Percentiles rank a stretch among this genome's conserved stretches.
These are phyloP conservation scores for Nemania sp. DNA, from an alignment of 2,329 filamentous ascomycete genomes.

Conservation along the genomic window DNA sequence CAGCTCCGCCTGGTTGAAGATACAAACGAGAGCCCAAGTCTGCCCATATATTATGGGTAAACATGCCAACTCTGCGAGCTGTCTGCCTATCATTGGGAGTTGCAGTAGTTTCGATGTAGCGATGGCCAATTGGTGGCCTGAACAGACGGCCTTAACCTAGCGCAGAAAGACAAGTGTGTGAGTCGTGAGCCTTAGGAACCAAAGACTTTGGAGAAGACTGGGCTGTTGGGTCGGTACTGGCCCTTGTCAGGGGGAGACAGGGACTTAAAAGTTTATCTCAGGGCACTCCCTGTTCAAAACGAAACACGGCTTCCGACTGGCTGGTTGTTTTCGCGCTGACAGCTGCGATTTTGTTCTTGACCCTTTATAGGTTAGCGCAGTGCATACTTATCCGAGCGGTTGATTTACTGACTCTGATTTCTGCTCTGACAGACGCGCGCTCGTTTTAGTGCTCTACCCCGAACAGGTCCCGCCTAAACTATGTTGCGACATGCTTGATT, in stretches of 20 bases:
- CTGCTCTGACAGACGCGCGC: constrained; percentile 31
- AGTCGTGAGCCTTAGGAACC: constrained; percentile 8
- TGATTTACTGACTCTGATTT: constrained; percentile 24
- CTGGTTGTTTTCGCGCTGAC: constrained; percentile 24
- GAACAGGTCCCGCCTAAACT: not conserved
- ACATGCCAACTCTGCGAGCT: constrained; percentile 5
- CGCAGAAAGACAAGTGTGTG: not conserved
- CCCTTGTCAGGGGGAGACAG: constrained; percentile 17
- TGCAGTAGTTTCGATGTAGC: not conserved
- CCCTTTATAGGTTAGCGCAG: constrained; percentile 11
- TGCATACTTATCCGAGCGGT: constrained; percentile 8
- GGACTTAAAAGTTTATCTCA: constrained; percentile 29
- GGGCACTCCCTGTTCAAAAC: constrained; percentile 29
- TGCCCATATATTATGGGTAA: not conserved
- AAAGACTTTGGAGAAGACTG: constrained; percentile 26
- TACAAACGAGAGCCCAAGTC: not conserved
- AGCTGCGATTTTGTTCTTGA: not conserved
- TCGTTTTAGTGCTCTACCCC: constrained; percentile 2
- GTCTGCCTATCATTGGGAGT: constrained; percentile 16
- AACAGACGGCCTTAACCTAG: not conserved
- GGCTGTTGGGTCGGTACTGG: constrained; percentile 12
- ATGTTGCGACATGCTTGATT: constrained; percentile 30
- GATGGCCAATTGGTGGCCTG: constrained; percentile 19
- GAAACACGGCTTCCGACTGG: constrained; percentile 33
- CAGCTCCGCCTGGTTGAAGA: constrained; percentile 22